Evolutionary conservation across 306 rosid genomes (phyloP).

Genomic region (Glycine tomentella): DNA sequence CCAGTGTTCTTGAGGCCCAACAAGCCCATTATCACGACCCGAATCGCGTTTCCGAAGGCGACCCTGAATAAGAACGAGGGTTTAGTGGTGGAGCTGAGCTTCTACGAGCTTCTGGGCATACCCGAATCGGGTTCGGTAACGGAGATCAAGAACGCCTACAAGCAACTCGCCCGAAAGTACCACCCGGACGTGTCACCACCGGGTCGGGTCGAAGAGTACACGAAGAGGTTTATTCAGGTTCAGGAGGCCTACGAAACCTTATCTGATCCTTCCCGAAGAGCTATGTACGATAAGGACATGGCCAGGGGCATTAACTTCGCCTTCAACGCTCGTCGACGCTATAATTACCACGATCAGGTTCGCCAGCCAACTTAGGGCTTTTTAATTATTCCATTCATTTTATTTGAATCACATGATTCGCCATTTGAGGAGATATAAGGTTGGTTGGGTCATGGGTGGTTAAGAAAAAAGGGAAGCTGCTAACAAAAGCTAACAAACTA

Average conservation of each 20-base stretch:
- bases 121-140: conserved; percentile 66
- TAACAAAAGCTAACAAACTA: too few species aligned
- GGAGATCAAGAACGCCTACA: conserved; percentile 89
- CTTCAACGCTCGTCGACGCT: conserved; percentile 65
- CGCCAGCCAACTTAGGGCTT: too few species aligned
- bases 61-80: conserved; percentile 48
- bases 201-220: conserved; percentile 80
- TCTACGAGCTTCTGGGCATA: conserved; percentile 81
- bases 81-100: conserved; percentile 50
- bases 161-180: conserved; percentile 81
- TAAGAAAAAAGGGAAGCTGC: too few species aligned
- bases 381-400: too few species aligned
- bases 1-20: conserved; percentile 31
- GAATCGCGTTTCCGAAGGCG: conserved; percentile 36
- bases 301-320: conserved; percentile 77
- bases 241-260: conserved; percentile 93
- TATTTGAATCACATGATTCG: too few species aligned
- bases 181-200: conserved; percentile 97
- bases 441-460: too few species aligned
- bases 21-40: conserved; percentile 25
- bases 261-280: conserved; percentile 74
- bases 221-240: conserved; percentile 75
- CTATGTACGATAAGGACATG: conserved; percentile 77
- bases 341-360: conserved; percentile 13
- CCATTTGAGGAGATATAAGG: too few species aligned